Base-by-base conservation (phyloP, 1,284 basidiomycete genomes). In the Marasmius fiardii region DNA sequence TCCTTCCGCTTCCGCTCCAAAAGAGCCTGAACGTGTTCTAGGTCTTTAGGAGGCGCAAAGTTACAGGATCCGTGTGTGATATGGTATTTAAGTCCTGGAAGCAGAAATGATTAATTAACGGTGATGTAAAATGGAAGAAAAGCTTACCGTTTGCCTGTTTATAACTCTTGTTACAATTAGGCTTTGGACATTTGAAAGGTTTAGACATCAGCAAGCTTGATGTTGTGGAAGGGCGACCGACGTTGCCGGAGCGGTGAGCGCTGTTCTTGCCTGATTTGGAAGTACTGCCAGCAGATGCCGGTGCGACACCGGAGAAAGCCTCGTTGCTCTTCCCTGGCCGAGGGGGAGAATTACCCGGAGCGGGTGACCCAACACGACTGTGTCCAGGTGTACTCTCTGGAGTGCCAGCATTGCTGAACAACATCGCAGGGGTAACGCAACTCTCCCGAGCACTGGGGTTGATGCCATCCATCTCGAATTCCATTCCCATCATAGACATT, bases 121-220 rank as follows among this genome's bases (percentile, higher is more conserved):
- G 20, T 24, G 28, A 44, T 8, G 41, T 23, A 47, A 54, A n/a
- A 14, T 11, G 14, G 12, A 33, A 18, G 35, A 34, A 45, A n/a
- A 41, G 54, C 60, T 50, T 39, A 62, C 78, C 78, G 57, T 80
- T 80, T 58, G 93, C 94, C 75, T 98, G 96, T 79, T 98, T 98
- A 82, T 99, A 99, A 45, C 87, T 88, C 81, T 99, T 99, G 78
- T 95, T 95, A 79, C 96, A 99, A 55, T 97, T 96, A 0, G 92
- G 89, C 64, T 96, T 96, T 14, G 94, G 94, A 77, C 96, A 99
- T 61, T 90, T 85, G 86, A 96, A 99, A 0, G 96, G 96, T 72
- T 98, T 98, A 61, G 81, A 87, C 47, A 75, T 70, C 21, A 61
- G 39, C 31, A 61, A 44, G 34, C 57, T 51, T 31, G 47, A 49